phyloP scores from a whole-genome alignment of 2,329 filamentous ascomycete genomes.

The Colletotrichum lini region DNA sequence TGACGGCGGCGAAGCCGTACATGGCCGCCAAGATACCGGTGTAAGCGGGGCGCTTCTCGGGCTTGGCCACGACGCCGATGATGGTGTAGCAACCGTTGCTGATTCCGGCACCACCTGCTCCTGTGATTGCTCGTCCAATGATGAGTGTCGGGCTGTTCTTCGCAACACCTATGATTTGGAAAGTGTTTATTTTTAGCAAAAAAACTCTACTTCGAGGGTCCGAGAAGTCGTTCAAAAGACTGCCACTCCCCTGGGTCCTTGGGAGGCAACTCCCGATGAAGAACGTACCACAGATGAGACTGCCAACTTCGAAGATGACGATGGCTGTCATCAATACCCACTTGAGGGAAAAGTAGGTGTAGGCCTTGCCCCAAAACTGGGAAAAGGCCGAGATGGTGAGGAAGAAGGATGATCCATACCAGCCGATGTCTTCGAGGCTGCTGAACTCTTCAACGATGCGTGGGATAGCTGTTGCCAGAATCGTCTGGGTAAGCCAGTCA shows the following conservation, averaged over 20 bases:
- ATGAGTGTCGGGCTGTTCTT: constrained; percentile 65
- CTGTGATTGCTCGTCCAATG: constrained; percentile 65
- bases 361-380: constrained; percentile 65
- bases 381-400: constrained; percentile 69
- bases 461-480: constrained; percentile 68
- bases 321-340: constrained; percentile 62
- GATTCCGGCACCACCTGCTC: constrained; percentile 65
- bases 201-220: not conserved
- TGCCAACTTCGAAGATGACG: constrained; percentile 60
- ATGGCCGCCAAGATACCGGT: constrained; percentile 70
- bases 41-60: constrained; percentile 67
- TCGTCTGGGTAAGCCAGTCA: constrained; percentile 57
- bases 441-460: constrained; percentile 70
- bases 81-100: constrained; percentile 66
- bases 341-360: constrained; percentile 66
- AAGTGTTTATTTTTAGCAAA: not conserved
- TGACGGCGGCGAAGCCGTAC: constrained; percentile 68
- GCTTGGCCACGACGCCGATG: constrained; percentile 63
- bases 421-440: constrained; percentile 72
- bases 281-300: constrained; percentile 59
- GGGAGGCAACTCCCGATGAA: constrained; percentile 52
- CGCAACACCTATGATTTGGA: constrained; percentile 52
- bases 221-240: not conserved
- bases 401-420: constrained; percentile 75
- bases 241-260: not conserved